Conservation (phyloP, 805 yeast species). For the Naumovozyma dairenensis region DNA sequence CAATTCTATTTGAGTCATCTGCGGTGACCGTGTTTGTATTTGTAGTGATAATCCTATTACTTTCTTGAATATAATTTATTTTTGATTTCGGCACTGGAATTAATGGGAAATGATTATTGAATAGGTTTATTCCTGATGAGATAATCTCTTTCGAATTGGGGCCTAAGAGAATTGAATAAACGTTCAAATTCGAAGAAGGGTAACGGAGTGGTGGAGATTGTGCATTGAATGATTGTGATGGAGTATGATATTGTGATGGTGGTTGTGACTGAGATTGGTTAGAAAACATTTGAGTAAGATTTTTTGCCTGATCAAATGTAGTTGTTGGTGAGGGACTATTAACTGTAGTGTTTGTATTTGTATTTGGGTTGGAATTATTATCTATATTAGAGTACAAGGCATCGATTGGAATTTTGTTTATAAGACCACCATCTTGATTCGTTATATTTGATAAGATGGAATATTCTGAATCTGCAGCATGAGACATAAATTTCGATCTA, state of each 20-base stretch:
- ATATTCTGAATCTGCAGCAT: conserved; percentile 67
- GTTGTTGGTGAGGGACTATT: too few relatives aligned
- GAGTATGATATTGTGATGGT: too few relatives aligned
- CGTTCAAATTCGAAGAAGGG: conserved; percentile 15
- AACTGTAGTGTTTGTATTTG: neutral
- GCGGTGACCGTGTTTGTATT: too few relatives aligned
- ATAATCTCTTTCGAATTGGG: conserved; percentile 20
- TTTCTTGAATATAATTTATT: too few relatives aligned
- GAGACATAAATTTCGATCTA: conserved; percentile 44
- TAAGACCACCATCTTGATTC: conserved; percentile 29
- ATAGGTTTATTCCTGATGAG: conserved; percentile 18
- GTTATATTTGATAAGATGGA: conserved; percentile 58
- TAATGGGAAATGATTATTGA: conserved; percentile 25
- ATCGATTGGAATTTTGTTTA: conserved; percentile 21
- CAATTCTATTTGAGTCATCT: too few relatives aligned
- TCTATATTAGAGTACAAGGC: conserved; percentile 10
- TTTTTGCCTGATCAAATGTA: too few relatives aligned
- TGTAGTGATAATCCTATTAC: too few relatives aligned
- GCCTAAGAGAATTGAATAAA: conserved; percentile 23
- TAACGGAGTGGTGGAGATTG: conserved; percentile 12
- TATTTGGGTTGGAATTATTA: neutral
- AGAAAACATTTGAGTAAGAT: too few relatives aligned
- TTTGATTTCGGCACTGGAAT: conserved; percentile 21
- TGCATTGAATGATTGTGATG: too few relatives aligned
- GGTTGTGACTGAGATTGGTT: too few relatives aligned